phyloP scores from a whole-genome alignment of 768 basidiomycete species.

The Rhizopogon roseolus region DNA sequence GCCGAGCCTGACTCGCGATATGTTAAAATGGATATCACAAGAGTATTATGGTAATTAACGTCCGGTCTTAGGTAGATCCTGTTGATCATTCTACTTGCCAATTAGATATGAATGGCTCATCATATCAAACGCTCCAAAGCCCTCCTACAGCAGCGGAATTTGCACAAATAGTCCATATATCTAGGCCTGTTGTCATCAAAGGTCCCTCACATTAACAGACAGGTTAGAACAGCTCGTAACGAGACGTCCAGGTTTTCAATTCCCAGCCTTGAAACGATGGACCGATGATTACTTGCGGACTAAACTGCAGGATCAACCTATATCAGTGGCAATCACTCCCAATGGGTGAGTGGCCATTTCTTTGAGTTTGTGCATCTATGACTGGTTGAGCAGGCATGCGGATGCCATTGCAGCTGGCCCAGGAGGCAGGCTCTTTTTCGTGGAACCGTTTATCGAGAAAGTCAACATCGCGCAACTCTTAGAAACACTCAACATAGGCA shows the following conservation, averaged over 20 bases:
- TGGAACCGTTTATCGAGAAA: constrained; percentile 64
- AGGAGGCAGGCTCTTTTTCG: constrained; percentile 62
- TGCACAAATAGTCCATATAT: constrained; percentile 58
- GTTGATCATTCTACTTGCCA: neutral
- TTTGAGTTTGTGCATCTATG: neutral
- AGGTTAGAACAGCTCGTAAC: neutral
- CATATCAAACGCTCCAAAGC: constrained; percentile 41
- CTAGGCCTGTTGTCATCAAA: constrained; percentile 71
- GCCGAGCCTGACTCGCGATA: constrained; percentile 5
- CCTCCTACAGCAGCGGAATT: constrained; percentile 71
- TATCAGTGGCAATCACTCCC: constrained; percentile 80
- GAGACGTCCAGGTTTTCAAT: constrained; percentile 37
- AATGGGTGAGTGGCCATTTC: constrained; percentile 54
- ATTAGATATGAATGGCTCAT: constrained; percentile 56
- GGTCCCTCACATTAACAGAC: constrained; percentile 33
- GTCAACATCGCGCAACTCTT: constrained; percentile 65
- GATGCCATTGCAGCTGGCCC: constrained; percentile 61
- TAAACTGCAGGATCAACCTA: constrained; percentile 45
- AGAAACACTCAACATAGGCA: constrained; percentile 32
- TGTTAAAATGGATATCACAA: constrained; percentile 30
- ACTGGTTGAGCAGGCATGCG: constrained; percentile 47
- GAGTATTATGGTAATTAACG: constrained; percentile 29
- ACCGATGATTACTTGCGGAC: constrained; percentile 54
- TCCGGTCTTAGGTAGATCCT: neutral
- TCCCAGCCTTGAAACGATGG: constrained; percentile 56